Base-by-base conservation (phyloP, 192 early-diverging fungal genomes). In the Coemansia brasiliensis region DNA sequence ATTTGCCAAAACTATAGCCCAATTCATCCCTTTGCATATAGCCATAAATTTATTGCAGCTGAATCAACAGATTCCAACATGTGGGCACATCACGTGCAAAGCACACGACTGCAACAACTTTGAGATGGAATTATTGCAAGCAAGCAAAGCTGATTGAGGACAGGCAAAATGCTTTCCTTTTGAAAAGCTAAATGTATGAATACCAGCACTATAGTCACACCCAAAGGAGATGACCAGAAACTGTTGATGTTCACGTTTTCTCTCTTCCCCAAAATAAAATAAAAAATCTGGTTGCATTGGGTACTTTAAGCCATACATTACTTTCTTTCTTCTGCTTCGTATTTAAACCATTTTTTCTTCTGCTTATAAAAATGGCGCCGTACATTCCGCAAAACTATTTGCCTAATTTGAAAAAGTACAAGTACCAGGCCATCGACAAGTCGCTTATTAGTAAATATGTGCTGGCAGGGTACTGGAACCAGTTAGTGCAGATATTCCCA, bases 381-480 rank as follows among this genome's bases (percentile, higher is more conserved):
- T 86, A 85, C 50, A 88, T 88, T 54, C 80, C 82, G 20, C 67
- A 82, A 43, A 62, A 83, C 41, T 83, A 84, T 63, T 58, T 85
- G 61, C 71, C 80, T 29, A 91, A 91, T 73, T 79, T 95, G 65
- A 83, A 83, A 53, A 81, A 83, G 46, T 96, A 96, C 84, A 89
- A 88, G 69, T 94, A 96, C 83, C 83, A 83, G 55, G 90, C 88
- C 18, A 82, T 91, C 12, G 94, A 95, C 82, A 89, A 92, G 72
- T 92, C 88, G 17, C 65, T 88, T 2, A 64, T 87, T 9, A 85
- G 86, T 50, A 82, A 82, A 67, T 92, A 88, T 67, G 76, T 89
- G 39, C 81, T 96, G 43, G 84, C 84, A 15, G 87, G 87, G 70
- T 94, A 94, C 79, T 96, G 94, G 94, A 89, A 84, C 69, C 81